These are phyloP conservation scores for Dothideomycetidae sp. DNA, from an alignment of 2,329 filamentous ascomycete species.

Conservation along the genomic window DNA sequence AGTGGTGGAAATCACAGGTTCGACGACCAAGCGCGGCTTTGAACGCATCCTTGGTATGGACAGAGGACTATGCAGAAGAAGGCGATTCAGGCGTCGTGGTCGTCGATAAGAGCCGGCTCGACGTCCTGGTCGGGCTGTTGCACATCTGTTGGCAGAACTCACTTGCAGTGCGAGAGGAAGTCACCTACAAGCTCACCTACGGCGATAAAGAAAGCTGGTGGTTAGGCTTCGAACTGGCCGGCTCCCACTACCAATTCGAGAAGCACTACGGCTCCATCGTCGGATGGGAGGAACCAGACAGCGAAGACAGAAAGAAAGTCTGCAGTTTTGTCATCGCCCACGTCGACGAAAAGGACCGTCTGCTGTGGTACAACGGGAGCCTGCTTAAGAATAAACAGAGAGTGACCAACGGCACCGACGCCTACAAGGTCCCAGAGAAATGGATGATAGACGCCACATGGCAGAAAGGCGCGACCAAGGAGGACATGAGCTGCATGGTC, in stretches of 20 bases:
- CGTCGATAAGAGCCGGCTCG: conserved; percentile 27
- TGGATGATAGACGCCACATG: conserved; percentile 31
- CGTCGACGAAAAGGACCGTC: conserved; percentile 24
- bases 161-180: conserved; percentile 25
- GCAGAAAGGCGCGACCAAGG: conserved; percentile 23
- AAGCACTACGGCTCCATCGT: conserved; percentile 30
- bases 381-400: conserved; percentile 29
- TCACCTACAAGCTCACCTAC: conserved; percentile 30
- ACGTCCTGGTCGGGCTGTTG: conserved; percentile 27
- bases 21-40: conserved; percentile 23
- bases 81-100: conserved; percentile 31
- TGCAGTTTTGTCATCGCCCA: conserved; percentile 31
- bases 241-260: conserved; percentile 25
- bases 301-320: conserved; percentile 14
- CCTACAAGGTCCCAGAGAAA: conserved; percentile 25
- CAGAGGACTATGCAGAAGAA: conserved; percentile 29
- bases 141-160: conserved; percentile 35
- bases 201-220: conserved; percentile 37
- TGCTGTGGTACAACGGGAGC: conserved; percentile 33
- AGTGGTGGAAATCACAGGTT: conserved; percentile 28
- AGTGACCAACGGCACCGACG: conserved; percentile 15
- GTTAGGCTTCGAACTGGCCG: conserved; percentile 30
- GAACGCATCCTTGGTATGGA: conserved; percentile 27
- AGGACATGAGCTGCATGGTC: conserved; percentile 29
- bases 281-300: conserved; percentile 20